Evolutionary conservation across 805 yeast genomes (phyloP).

Genomic region (Candida methanosorbosa): DNA sequence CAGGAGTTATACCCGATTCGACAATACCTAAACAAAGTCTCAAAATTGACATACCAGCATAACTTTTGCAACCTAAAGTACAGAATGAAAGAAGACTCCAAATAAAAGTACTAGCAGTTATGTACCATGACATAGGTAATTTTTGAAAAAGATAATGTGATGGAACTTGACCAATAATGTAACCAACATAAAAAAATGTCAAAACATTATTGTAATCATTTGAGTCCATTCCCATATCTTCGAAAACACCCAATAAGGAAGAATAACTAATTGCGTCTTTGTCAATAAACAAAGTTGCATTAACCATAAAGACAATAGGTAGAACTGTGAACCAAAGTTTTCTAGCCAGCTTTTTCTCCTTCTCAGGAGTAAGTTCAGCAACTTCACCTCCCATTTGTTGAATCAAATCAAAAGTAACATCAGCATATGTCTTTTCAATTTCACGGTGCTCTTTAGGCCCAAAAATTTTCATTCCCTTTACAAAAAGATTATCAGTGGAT

Average conservation of each 20-base stretch:
- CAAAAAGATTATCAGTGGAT: too few relatives aligned
- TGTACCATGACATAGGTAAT: slow-evolving; percentile 30
- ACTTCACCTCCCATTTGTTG: slow-evolving; percentile 9
- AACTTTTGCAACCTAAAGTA: slow-evolving; percentile 34
- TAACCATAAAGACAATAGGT: slow-evolving; percentile 14
- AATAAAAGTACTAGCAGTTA: slow-evolving; percentile 25
- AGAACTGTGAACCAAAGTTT: slow-evolving; percentile 17
- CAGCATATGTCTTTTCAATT: too few relatives aligned
- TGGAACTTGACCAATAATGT: slow-evolving; percentile 32
- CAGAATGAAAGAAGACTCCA: slow-evolving; percentile 45
- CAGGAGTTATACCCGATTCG: slow-evolving; percentile 36
- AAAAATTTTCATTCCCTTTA: too few relatives aligned
- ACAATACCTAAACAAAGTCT: slow-evolving; percentile 45
- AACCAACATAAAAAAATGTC: slow-evolving; percentile 47
- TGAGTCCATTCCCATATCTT: slow-evolving; percentile 35
- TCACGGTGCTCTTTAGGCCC: too few relatives aligned
- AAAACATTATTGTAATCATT: slow-evolving; percentile 38
- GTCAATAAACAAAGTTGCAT: slow-evolving; percentile 27
- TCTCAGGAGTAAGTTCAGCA: slow-evolving; percentile 12
- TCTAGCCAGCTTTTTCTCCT: slow-evolving; percentile 9
- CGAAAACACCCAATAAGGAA: slow-evolving; percentile 34
- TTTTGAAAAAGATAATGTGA: slow-evolving; percentile 36
- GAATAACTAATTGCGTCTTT: slow-evolving; percentile 34
- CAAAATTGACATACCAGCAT: slow-evolving; percentile 36
- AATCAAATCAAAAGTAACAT: slow-evolving; percentile 17